phyloP scores from a whole-genome alignment of 495 filamentous ascomycete species.

The Trichoderma reesei region DNA sequence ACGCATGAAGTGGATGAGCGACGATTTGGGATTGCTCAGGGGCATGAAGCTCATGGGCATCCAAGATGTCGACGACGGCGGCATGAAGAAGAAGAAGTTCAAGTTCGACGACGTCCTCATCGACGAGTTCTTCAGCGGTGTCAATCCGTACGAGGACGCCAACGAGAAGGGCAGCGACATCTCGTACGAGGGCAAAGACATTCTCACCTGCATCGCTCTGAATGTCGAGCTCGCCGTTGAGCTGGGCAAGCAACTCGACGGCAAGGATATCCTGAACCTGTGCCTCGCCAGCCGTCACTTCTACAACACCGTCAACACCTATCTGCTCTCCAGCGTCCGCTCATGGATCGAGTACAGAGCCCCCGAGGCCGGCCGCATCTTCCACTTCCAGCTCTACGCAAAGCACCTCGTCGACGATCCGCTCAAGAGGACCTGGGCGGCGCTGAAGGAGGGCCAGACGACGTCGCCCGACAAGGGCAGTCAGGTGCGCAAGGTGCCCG shows the following conservation, averaged over 20 bases:
- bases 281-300: conserved; percentile 49
- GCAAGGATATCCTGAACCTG: conserved; percentile 42
- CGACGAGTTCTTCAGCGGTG: not conserved
- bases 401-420: conserved; percentile 43
- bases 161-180: not conserved
- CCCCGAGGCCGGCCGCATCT: conserved; percentile 37
- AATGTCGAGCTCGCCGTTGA: conserved; percentile 40
- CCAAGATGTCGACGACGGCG: not conserved
- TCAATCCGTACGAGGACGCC: not conserved
- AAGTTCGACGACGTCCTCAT: not conserved
- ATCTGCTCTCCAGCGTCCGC: conserved; percentile 30
- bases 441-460: conserved; percentile 15
- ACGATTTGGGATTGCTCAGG: not conserved
- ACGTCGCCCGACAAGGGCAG: conserved; percentile 8
- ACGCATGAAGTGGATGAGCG: not conserved
- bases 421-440: conserved; percentile 16
- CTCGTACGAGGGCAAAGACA: conserved; percentile 23
- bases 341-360: conserved; percentile 25
- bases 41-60: not conserved
- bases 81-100: conserved; percentile 4
- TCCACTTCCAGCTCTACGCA: conserved; percentile 41
- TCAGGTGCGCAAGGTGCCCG: conserved; percentile 19
- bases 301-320: conserved; percentile 38
- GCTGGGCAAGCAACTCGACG: conserved; percentile 38
- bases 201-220: conserved; percentile 40